phyloP scores from a whole-genome alignment of 1,284 basidiomycete species.

The Ganoderma lingzhi region DNA sequence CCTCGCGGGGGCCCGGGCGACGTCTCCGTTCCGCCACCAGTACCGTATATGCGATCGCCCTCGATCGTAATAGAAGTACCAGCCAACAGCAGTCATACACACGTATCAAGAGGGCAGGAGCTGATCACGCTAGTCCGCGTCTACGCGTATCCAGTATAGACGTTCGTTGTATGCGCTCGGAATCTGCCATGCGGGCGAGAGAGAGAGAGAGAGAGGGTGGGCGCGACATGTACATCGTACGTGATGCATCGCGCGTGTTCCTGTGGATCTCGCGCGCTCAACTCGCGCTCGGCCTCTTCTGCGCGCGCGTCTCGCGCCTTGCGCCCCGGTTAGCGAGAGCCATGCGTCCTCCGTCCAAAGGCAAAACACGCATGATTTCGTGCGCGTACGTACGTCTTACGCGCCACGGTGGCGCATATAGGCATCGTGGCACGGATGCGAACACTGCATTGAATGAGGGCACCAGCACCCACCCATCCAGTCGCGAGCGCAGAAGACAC shows the following conservation, averaged over 20 bases:
- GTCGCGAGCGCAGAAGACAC: not conserved
- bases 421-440: slow-evolving; percentile 2
- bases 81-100: not conserved
- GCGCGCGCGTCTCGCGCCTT: not conserved
- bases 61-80: slow-evolving; percentile 2
- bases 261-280: not conserved
- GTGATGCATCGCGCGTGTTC: not conserved
- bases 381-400: slow-evolving; percentile 1
- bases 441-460: not conserved
- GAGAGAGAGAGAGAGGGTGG: too few relatives aligned
- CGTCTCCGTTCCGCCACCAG: not conserved
- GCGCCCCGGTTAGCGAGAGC: not conserved
- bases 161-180: not conserved
- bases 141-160: not conserved
- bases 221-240: not conserved
- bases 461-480: not conserved
- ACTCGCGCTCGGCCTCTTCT: not conserved
- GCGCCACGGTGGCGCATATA: not conserved
- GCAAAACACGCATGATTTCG: not conserved
- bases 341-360: not conserved
- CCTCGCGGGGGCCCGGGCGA: slow-evolving; percentile 4
- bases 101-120: not conserved
- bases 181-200: too few relatives aligned
- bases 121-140: not conserved
- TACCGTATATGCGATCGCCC: not conserved